Conservation (phyloP, 306 rosid species). For the Prunus dulcis region DNA sequence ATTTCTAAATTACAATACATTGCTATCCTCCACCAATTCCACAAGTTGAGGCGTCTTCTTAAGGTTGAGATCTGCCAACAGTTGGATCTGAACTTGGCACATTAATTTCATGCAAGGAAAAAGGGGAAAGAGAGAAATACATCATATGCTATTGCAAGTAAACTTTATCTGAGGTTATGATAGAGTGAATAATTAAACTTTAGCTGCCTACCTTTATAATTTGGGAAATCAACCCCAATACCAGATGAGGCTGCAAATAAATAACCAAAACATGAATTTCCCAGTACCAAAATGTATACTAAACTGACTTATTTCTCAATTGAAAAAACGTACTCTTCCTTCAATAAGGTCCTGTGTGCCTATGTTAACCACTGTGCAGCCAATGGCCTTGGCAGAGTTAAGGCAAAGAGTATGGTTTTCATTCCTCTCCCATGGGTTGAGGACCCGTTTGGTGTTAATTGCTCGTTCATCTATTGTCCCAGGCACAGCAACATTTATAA, state of each 20-base stretch:
- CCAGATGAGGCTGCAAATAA: slow-evolving; percentile 84
- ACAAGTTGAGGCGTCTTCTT: slow-evolving; percentile 97
- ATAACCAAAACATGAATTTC: slow-evolving; percentile 26
- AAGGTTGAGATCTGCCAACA: slow-evolving; percentile 91
- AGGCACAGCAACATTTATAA: slow-evolving; percentile 98
- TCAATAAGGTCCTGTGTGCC: slow-evolving; percentile 91
- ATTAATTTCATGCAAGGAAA: slow-evolving; percentile 13
- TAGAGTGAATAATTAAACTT: slow-evolving; percentile 15
- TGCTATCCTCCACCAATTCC: slow-evolving; percentile 82
- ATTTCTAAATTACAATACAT: slow-evolving; percentile 38
- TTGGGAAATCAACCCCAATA: slow-evolving; percentile 93
- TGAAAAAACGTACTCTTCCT: slow-evolving; percentile 74
- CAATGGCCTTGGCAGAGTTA: slow-evolving; percentile 99
- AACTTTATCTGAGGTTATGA: background rate
- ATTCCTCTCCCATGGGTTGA: slow-evolving; percentile 90
- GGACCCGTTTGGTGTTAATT: slow-evolving; percentile 63
- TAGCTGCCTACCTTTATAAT: slow-evolving; percentile 76
- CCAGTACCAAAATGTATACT: background rate
- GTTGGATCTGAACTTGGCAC: slow-evolving; percentile 73
- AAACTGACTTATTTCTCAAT: background rate
- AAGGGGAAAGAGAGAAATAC: slow-evolving; percentile 8
- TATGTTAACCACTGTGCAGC: slow-evolving; percentile 96
- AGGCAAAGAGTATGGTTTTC: slow-evolving; percentile 96
- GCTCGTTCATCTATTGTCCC: slow-evolving; percentile 97
- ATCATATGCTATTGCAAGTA: slow-evolving; percentile 20